Evolutionary conservation across 257 asterid species (phyloP), one percentile per base, ranked within the genome.

Genomic region (Mentha longifolia): DNA sequence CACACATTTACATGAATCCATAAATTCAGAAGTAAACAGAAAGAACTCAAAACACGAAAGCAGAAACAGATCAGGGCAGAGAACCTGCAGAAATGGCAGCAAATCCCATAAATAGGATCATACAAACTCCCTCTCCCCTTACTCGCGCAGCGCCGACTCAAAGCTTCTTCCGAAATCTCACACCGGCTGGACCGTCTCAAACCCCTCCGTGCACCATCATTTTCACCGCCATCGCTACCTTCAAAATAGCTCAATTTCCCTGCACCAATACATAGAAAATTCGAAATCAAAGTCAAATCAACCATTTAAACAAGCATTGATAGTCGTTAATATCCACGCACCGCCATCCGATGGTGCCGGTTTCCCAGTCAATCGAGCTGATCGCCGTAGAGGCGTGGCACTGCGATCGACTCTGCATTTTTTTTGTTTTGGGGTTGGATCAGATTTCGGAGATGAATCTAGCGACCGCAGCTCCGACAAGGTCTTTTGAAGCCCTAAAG

Each of bases 31-130:
- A 47, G 52, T 6, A 5, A 6, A 15, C 15, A 14, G 2, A 15
- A 33, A 28, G 15, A 76, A 57, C 25, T 42, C 45, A 57, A 72
- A 41, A 51, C 3, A 63, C 2, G 41, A 22, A 16, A 4, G 16
- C 11, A 9, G 22, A 31, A 67, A 9, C 12, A 42, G 52, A 70
- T 25, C 12, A 6, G 60, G 51, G 49, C 25, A 28, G 19, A 65
- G 45, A 61, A 91, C 97, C 96, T 86, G 98, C 98, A 92, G 72
- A 85, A 92, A 81, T 92, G 98, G 86, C 98, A 92, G 77, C 82
- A 84, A 72, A 92, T 85, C 30, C 98, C 98, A 77, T 82, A 71
- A 79, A 83, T 33, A 70, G 92, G 92, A 83, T 89, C 85, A 68
- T 85, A 88, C 71, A 86, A 73, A 46, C 92, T 86, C 20, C 96